Evolutionary conservation across 2,329 filamentous ascomycete species (phyloP).

Genomic region (Penicillium sp.): DNA sequence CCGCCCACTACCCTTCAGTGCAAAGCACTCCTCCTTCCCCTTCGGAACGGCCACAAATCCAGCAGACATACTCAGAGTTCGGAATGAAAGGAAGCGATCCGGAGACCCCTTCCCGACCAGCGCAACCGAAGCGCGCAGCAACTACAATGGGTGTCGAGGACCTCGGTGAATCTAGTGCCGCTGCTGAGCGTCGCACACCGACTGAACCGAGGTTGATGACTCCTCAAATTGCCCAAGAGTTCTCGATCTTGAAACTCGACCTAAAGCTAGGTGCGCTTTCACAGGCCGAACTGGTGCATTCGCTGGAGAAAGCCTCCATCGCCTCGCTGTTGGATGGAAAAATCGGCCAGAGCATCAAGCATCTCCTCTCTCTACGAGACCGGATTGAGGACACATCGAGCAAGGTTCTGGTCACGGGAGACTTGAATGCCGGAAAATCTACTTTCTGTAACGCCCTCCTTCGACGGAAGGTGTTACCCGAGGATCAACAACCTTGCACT

Average conservation of each 20-base stretch:
- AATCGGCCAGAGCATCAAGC: constrained; percentile 88
- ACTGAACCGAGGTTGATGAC: constrained; percentile 81
- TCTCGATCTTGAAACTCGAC: constrained; percentile 92
- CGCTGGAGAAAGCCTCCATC: constrained; percentile 85
- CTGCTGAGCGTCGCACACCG: constrained; percentile 59
- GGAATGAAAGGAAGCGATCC: constrained; percentile 24
- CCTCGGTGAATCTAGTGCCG: constrained; percentile 68
- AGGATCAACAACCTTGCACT: constrained; percentile 97
- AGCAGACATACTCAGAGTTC: constrained; percentile 37
- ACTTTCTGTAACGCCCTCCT: constrained; percentile 98
- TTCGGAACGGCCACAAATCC: constrained; percentile 36
- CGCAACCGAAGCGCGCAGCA: constrained; percentile 65
- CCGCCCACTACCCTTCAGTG: constrained; percentile 82
- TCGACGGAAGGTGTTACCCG: constrained; percentile 85
- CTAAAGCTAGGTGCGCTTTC: constrained; percentile 82
- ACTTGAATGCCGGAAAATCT: constrained; percentile 95
- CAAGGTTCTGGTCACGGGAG: constrained; percentile 93
- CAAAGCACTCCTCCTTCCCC: constrained; percentile 28
- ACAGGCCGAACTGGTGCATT: constrained; percentile 89
- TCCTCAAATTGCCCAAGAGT: constrained; percentile 90
- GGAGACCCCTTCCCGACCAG: constrained; percentile 44
- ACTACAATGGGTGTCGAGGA: constrained; percentile 64
- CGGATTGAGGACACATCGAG: constrained; percentile 96
- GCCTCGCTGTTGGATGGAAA: constrained; percentile 89
- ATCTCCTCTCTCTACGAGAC: constrained; percentile 80